Percentiles rank a stretch among this genome's conserved stretches.
Conservation (phyloP, 2,329 filamentous ascomycete species). For the Fusarium penzigii region DNA sequence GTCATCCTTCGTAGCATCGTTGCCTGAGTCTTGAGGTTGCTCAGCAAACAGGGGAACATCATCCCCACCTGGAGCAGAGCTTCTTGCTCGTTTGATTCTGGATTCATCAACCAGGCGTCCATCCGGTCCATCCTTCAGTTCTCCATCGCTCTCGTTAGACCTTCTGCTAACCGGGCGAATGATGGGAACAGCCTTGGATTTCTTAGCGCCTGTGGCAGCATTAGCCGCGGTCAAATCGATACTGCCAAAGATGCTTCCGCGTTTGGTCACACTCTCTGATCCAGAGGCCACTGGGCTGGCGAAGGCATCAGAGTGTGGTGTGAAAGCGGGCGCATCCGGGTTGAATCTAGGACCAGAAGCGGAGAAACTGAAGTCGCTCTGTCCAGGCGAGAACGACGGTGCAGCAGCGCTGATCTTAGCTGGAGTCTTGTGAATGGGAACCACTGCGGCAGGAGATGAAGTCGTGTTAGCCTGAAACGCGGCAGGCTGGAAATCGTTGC, state of each 20-base stretch:
- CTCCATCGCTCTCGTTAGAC: conserved; percentile 33
- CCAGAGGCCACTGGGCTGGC: conserved; percentile 47
- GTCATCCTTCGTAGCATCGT: conserved; percentile 25
- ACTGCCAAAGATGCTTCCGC: conserved; percentile 66
- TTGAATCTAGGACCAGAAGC: conserved; percentile 68
- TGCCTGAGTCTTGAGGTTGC: conserved; percentile 36
- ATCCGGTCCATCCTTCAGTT: conserved; percentile 34
- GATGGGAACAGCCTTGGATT: conserved; percentile 83
- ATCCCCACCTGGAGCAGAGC: conserved; percentile 65
- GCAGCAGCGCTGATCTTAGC: conserved; percentile 68
- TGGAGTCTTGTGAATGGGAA: conserved; percentile 23
- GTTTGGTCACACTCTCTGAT: conserved; percentile 43
- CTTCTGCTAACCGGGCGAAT: conserved; percentile 62
- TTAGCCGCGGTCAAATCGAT: conserved; percentile 65
- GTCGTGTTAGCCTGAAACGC: conserved; percentile 43
- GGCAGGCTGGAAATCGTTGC: conserved; percentile 49
- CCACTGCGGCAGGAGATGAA: conserved; percentile 16
- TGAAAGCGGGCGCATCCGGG: conserved; percentile 76
- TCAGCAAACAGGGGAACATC: conserved; percentile 75
- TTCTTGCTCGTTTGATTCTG: conserved; percentile 74
- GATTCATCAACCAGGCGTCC: conserved; percentile 64
- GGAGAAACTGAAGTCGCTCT: conserved; percentile 69
- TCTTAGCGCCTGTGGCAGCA: conserved; percentile 65
- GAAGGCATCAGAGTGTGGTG: conserved; percentile 57
- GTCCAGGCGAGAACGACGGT: conserved; percentile 69